Percentiles rank a stretch among this genome's conserved stretches.
Evolutionary conservation across 768 basidiomycete genomes (phyloP).

Genomic region (Leccinum uliginosum): DNA sequence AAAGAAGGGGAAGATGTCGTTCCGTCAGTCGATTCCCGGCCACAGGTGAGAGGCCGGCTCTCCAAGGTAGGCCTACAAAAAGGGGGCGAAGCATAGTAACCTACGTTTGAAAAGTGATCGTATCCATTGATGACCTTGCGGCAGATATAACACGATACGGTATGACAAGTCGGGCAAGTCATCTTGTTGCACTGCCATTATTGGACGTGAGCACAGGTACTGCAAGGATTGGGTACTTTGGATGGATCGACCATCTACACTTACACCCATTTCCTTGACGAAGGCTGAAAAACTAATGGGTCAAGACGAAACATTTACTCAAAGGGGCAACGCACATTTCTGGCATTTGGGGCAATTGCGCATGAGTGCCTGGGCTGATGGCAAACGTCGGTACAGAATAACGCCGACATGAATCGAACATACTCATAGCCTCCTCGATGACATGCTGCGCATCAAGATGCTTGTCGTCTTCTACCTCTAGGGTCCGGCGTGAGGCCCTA

Average conservation of each 20-base stretch:
- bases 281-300: conserved; percentile 49
- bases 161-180: conserved; percentile 66
- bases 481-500: not conserved
- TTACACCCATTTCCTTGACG: conserved; percentile 73
- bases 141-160: conserved; percentile 83
- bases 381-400: conserved; percentile 1
- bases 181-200: conserved; percentile 86
- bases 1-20: not conserved
- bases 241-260: conserved; percentile 19
- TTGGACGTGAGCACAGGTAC: not conserved
- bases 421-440: conserved; percentile 94
- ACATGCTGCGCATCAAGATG: conserved; percentile 70
- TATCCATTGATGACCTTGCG: conserved; percentile 68
- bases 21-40: conserved; percentile 6
- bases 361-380: conserved; percentile 72
- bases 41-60: not conserved
- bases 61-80: not conserved
- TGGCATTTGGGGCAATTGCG: conserved; percentile 84
- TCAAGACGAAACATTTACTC: not conserved
- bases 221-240: not conserved
- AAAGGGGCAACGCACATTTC: conserved; percentile 50
- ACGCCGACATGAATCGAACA: conserved; percentile 17
- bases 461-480: conserved; percentile 74
- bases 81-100: conserved; percentile 11
- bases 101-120: conserved; percentile 64